A percentile compares a stretch with the other conserved stretches of the same genome.
Conservation (phyloP, 2,329 filamentous ascomycete species). For the Harringtonia aguacate region DNA sequence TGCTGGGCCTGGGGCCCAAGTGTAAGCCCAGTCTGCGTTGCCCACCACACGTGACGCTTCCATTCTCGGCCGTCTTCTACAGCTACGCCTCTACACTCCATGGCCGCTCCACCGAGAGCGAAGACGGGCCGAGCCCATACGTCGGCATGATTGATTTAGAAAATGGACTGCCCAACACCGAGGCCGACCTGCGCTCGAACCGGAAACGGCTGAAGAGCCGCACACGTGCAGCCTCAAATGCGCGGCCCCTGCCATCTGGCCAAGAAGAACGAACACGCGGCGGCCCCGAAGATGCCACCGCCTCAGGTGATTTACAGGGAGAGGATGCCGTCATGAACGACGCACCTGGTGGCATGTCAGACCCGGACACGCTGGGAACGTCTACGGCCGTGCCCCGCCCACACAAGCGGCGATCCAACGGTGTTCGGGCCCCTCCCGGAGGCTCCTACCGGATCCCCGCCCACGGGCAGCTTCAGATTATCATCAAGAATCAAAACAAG, state of each 20-base stretch:
- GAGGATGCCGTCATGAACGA: conserved; percentile 11
- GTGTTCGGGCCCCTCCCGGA: conserved; percentile 56
- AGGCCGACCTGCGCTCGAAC: conserved; percentile 34
- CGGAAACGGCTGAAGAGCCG: conserved; percentile 35
- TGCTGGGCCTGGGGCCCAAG: conserved; percentile 68
- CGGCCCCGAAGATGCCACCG: neutral
- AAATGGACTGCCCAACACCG: conserved; percentile 53
- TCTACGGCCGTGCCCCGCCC: conserved; percentile 6
- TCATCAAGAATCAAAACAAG: conserved; percentile 97
- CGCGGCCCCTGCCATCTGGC: neutral
- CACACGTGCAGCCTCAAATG: conserved; percentile 20
- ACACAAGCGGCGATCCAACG: conserved; percentile 43
- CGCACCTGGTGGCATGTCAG: conserved; percentile 12
- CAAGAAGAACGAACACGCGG: neutral
- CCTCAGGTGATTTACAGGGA: neutral
- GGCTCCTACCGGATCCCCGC: conserved; percentile 91
- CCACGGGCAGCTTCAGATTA: conserved; percentile 88
- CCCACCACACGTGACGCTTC: conserved; percentile 79
- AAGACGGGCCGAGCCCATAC: conserved; percentile 90
- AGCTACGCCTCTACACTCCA: conserved; percentile 65
- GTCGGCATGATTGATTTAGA: conserved; percentile 89
- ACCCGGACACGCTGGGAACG: conserved; percentile 8
- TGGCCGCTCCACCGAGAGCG: conserved; percentile 50
- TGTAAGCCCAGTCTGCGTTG: conserved; percentile 80
- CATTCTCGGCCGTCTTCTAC: conserved; percentile 94